Percentiles rank a stretch among this genome's conserved stretches.
phyloP scores from a whole-genome alignment of 345 rosid genomes.

The Gossypium bickii region DNA sequence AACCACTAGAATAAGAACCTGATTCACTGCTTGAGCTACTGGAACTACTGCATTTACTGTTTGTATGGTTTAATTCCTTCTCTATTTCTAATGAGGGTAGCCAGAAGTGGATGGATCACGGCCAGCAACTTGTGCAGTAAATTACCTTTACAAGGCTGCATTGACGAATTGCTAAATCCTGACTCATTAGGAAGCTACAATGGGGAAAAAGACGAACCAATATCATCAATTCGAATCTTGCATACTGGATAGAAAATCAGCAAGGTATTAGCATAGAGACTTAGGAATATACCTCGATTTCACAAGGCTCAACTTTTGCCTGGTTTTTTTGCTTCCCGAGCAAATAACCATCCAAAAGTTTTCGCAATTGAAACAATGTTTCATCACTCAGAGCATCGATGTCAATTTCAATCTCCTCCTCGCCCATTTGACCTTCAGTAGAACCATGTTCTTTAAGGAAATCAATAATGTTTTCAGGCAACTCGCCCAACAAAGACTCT shows the following conservation, averaged over 20 bases:
- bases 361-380: constrained; percentile 55
- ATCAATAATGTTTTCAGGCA: constrained; percentile 69
- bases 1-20: constrained; percentile 73
- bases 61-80: constrained; percentile 48
- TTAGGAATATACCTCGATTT: constrained; percentile 60
- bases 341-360: constrained; percentile 67
- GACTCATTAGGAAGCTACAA: constrained; percentile 59
- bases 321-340: constrained; percentile 45
- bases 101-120: constrained; percentile 53
- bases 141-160: constrained; percentile 66
- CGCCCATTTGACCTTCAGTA: constrained; percentile 46
- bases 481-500: constrained; percentile 51
- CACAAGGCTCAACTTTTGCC: constrained; percentile 54
- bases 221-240: constrained; percentile 18
- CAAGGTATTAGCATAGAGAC: not conserved
- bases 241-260: not conserved
- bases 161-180: constrained; percentile 59
- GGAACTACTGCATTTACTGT: constrained; percentile 53
- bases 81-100: constrained; percentile 54
- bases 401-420: constrained; percentile 90
- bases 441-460: constrained; percentile 64
- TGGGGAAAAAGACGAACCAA: constrained; percentile 17
- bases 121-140: constrained; percentile 44
- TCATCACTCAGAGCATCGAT: constrained; percentile 63
- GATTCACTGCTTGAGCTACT: constrained; percentile 73